These are phyloP conservation scores for Nothophaeocryptopus gaeumannii DNA, from an alignment of 2,329 filamentous ascomycete species.

Conservation along the genomic window DNA sequence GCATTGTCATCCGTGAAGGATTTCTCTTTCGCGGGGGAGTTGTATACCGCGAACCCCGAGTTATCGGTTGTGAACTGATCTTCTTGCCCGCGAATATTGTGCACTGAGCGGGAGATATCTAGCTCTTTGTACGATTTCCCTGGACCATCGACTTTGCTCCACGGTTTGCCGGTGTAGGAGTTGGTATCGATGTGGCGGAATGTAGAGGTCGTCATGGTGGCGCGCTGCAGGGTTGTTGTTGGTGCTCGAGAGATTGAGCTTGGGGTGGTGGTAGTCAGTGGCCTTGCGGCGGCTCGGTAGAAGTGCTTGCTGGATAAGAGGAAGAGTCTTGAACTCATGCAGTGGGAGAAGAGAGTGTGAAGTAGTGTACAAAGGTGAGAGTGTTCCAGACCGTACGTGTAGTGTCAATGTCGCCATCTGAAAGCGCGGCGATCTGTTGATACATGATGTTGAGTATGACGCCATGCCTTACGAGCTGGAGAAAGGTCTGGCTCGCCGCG, in stretches of 20 bases:
- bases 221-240: slow-evolving; percentile 3
- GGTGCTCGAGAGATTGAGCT: neutral
- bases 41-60: slow-evolving; percentile 57
- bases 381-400: neutral
- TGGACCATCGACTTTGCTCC: slow-evolving; percentile 63
- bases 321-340: neutral
- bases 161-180: slow-evolving; percentile 52
- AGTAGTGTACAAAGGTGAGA: neutral
- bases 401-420: neutral
- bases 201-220: slow-evolving; percentile 55
- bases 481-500: too few relatives aligned
- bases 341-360: neutral
- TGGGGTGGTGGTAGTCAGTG: neutral
- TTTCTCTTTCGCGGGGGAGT: slow-evolving; percentile 53
- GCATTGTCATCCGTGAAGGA: slow-evolving; percentile 55
- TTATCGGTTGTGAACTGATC: slow-evolving; percentile 56
- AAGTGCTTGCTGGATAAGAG: neutral
- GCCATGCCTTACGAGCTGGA: neutral
- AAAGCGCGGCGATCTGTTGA: neutral
- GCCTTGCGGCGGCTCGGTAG: too few relatives aligned
- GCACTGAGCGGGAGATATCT: slow-evolving; percentile 49
- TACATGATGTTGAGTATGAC: neutral
- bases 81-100: slow-evolving; percentile 54
- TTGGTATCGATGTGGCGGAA: slow-evolving; percentile 62
- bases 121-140: slow-evolving; percentile 53